These are phyloP conservation scores for Wickerhamiella galacta DNA, from an alignment of 805 yeast genomes.

Conservation along the genomic window DNA sequence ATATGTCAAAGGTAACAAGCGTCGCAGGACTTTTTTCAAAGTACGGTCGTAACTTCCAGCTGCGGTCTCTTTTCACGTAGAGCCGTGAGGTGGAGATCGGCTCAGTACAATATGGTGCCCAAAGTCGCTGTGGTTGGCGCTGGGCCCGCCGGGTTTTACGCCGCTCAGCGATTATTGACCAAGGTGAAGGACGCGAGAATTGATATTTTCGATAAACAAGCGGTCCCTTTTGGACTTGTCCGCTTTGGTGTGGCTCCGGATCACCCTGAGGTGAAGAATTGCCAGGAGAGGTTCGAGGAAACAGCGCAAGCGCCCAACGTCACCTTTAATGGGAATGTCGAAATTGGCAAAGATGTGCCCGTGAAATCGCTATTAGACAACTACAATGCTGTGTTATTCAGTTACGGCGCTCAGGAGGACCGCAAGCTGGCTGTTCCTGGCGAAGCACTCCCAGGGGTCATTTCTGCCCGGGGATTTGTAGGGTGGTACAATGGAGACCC, in stretches of 20 bases:
- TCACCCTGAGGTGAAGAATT: slow-evolving; percentile 81
- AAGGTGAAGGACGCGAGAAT: slow-evolving; percentile 31
- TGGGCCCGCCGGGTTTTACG: slow-evolving; percentile 94
- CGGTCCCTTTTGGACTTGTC: slow-evolving; percentile 83
- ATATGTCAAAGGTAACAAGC: no score
- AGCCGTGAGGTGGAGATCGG: no score
- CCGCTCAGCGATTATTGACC: slow-evolving; percentile 56
- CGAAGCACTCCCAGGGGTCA: slow-evolving; percentile 41
- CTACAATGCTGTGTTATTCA: slow-evolving; percentile 60
- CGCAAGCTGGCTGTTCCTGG: slow-evolving; percentile 42
- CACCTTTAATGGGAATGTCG: slow-evolving; percentile 54
- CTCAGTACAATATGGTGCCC: no score
- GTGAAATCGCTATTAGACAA: slow-evolving; percentile 32
- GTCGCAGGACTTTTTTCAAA: no score
- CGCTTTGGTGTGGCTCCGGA: slow-evolving; percentile 98
- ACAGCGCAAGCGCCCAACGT: slow-evolving; percentile 26
- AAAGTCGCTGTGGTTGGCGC: slow-evolving; percentile 80
- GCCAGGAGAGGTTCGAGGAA: slow-evolving; percentile 53
- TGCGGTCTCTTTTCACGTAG: no score
- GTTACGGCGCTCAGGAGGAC: slow-evolving; percentile 64
- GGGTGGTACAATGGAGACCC: slow-evolving; percentile 96
- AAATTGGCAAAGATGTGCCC: slow-evolving; percentile 45
- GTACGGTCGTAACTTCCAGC: no score
- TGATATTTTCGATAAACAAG: slow-evolving; percentile 68
- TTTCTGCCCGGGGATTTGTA: slow-evolving; percentile 72